Percentiles rank a stretch among this genome's conserved stretches.
These are phyloP conservation scores for Umbellularia californica DNA, from an alignment of 164 flowering plant species.

Conservation along the genomic window DNA sequence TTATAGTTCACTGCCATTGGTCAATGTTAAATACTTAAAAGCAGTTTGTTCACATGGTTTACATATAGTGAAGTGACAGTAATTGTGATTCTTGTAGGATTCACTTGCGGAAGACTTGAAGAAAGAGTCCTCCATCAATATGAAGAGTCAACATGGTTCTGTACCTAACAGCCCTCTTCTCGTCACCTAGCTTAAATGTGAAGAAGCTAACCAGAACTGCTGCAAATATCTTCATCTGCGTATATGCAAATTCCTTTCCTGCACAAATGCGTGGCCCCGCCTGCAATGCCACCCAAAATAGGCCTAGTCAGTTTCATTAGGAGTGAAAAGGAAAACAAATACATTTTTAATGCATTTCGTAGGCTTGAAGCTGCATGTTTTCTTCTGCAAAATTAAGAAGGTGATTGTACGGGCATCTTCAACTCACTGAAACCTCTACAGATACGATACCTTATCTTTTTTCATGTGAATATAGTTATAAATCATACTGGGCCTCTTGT, in stretches of 20 bases:
- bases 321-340: background rate
- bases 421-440: background rate
- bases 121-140: background rate
- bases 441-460: too few species aligned
- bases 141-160: constrained; percentile 5
- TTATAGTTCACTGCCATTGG: too few species aligned
- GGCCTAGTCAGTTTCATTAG: background rate
- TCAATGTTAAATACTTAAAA: too few species aligned
- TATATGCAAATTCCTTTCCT: constrained; percentile 71
- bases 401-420: background rate
- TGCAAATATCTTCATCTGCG: constrained; percentile 52
- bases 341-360: background rate
- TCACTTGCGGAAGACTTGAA: background rate
- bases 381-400: background rate
- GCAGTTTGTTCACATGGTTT: too few species aligned
- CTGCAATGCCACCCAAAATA: constrained; percentile 23
- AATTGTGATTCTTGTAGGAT: too few species aligned
- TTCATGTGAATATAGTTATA: too few species aligned
- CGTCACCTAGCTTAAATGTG: background rate
- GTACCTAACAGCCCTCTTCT: background rate
- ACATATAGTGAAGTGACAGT: too few species aligned
- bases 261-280: constrained; percentile 71
- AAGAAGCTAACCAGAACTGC: constrained; percentile 2
- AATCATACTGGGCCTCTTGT: too few species aligned
- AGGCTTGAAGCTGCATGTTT: too few species aligned